These are phyloP conservation scores for Cryptococcus neoformans DNA, from an alignment of 1,284 basidiomycete species.

Conservation along the genomic window DNA sequence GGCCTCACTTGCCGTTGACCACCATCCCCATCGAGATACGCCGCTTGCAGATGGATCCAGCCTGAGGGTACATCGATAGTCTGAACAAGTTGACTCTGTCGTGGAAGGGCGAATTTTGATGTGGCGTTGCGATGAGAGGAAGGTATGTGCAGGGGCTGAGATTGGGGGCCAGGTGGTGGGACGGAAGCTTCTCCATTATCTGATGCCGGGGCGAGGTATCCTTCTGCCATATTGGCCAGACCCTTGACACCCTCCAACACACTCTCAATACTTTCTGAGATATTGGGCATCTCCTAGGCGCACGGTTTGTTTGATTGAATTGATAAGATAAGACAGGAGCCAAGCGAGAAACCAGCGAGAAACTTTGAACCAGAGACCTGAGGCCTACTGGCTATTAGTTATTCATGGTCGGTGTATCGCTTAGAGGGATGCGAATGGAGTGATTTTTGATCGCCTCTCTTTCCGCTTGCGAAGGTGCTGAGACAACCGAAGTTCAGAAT, in stretches of 20 bases:
- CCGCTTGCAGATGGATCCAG: conserved; percentile 47
- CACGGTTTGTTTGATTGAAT: not conserved
- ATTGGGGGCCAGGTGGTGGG: conserved; percentile 3
- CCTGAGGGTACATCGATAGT: conserved; percentile 41
- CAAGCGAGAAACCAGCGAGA: not conserved
- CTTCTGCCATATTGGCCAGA: conserved; percentile 33
- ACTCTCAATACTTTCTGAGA: conserved; percentile 32
- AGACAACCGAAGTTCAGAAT: too few relatives aligned
- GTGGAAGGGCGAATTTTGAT: conserved; percentile 7
- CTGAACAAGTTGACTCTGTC: conserved; percentile 25
- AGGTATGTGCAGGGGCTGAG: conserved; percentile 5
- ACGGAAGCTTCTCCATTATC: not conserved
- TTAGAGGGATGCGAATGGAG: not conserved
- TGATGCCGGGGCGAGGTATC: conserved; percentile 13
- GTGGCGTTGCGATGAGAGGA: not conserved
- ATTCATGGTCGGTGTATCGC: not conserved
- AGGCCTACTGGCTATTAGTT: not conserved
- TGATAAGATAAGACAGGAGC: not conserved
- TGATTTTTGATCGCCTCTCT: too few relatives aligned
- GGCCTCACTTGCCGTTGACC: conserved; percentile 31
- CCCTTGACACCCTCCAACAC: conserved; percentile 41
- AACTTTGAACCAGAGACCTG: conserved; percentile 1
- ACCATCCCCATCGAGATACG: conserved; percentile 34
- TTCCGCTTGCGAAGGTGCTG: too few relatives aligned
- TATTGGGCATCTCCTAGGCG: conserved; percentile 25